A percentile compares a stretch with the other conserved stretches of the same genome.
Conservation (phyloP, 2,329 filamentous ascomycete genomes). For the Alternaria angustiovoidea region DNA sequence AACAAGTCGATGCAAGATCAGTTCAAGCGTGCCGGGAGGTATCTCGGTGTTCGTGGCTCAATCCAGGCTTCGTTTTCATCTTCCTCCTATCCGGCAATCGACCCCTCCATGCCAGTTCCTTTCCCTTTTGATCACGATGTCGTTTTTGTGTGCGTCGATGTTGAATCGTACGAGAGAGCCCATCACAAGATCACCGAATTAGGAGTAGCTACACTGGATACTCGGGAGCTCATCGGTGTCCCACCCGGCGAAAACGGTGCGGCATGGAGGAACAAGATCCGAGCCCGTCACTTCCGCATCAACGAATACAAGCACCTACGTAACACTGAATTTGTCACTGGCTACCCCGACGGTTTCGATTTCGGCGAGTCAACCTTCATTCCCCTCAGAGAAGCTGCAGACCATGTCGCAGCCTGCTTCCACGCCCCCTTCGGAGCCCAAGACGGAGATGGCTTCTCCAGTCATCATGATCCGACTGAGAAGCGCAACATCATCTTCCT, state of each 20-base stretch:
- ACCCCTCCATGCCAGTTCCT: constrained; percentile 28
- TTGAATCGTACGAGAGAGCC: constrained; percentile 79
- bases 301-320: constrained; percentile 70
- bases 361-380: constrained; percentile 73
- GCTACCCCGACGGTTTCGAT: constrained; percentile 76
- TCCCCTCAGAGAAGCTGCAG: constrained; percentile 54
- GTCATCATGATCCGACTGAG: constrained; percentile 31
- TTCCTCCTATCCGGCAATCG: constrained; percentile 21
- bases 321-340: constrained; percentile 74
- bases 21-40: constrained; percentile 71
- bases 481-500: constrained; percentile 75
- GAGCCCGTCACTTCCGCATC: constrained; percentile 78
- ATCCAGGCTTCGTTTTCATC: background rate
- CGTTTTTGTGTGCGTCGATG: constrained; percentile 80
- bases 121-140: constrained; percentile 56
- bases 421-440: constrained; percentile 60
- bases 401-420: constrained; percentile 63
- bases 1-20: constrained; percentile 64
- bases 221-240: constrained; percentile 62
- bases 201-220: constrained; percentile 83
- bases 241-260: constrained; percentile 68
- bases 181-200: constrained; percentile 80
- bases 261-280: constrained; percentile 73
- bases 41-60: constrained; percentile 70
- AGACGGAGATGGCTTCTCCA: constrained; percentile 2